A percentile compares a stretch with the other conserved stretches of the same genome.
These are phyloP conservation scores for Wickerhamiella brachini DNA, from an alignment of 805 yeast genomes.

Conservation along the genomic window DNA sequence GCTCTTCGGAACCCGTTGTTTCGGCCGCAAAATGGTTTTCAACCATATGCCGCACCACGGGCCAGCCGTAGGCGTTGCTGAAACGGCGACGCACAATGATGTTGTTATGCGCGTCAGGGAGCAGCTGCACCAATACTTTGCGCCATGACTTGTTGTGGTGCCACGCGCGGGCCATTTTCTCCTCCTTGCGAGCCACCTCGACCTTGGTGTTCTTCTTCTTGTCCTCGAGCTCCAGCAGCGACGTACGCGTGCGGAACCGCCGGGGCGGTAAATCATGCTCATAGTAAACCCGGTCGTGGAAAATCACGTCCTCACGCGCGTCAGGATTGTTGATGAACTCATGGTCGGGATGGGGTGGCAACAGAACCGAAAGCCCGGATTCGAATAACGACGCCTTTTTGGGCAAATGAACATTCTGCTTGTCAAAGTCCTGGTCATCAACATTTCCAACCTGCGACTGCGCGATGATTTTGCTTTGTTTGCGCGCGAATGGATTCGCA, in stretches of 20 bases:
- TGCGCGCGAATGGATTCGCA: constrained; percentile 4
- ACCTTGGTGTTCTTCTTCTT: constrained; percentile 11
- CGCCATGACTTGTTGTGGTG: constrained; percentile 80
- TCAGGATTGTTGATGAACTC: constrained; percentile 56
- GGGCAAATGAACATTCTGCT: constrained; percentile 13
- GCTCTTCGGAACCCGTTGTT: constrained; percentile 4
- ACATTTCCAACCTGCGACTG: constrained; percentile 10
- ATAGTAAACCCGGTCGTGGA: constrained; percentile 69
- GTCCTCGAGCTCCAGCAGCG: constrained; percentile 2
- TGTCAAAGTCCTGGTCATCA: constrained; percentile 12
- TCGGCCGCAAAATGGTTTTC: constrained; percentile 38
- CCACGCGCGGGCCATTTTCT: constrained; percentile 77
- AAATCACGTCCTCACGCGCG: constrained; percentile 47
- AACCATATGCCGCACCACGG: constrained; percentile 71
- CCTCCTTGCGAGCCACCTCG: constrained; percentile 40
- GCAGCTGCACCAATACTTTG: constrained; percentile 70
- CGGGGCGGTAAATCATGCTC: constrained; percentile 53
- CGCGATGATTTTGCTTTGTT: constrained; percentile 29
- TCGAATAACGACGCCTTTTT: constrained; percentile 56
- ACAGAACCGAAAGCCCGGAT: constrained; percentile 60
- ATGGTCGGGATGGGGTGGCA: constrained; percentile 68
- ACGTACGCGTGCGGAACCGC: constrained; percentile 19
- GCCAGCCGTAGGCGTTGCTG: constrained; percentile 93
- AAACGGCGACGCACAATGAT: constrained; percentile 78
- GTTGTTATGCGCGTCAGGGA: constrained; percentile 93